Percentiles rank a stretch among this genome's conserved stretches.
Conservation (phyloP, 164 flowering plant species). For the Stephania cephalantha region DNA sequence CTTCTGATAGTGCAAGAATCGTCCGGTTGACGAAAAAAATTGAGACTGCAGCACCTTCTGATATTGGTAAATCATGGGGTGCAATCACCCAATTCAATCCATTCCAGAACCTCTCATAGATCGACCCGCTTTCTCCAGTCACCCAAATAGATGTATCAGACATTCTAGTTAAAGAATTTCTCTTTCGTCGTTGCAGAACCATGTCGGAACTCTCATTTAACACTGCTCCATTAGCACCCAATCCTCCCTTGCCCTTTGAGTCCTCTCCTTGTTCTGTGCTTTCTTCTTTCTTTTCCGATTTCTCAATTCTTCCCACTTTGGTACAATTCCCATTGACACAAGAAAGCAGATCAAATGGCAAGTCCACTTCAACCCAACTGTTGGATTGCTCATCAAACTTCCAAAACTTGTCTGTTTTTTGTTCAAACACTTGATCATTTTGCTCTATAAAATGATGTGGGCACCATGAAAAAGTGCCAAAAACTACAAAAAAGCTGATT, state of each 20-base stretch:
- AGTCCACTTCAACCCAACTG: constrained; percentile 58
- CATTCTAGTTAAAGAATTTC: constrained; percentile 61
- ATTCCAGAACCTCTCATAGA: constrained; percentile 92
- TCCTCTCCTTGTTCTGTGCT: constrained; percentile 10
- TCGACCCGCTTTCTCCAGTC: constrained; percentile 77
- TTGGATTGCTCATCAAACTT: constrained; percentile 55
- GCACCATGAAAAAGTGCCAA: constrained; percentile 33
- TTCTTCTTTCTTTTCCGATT: constrained; percentile 10
- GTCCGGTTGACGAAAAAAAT: constrained; percentile 61
- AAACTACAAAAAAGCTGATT: constrained; percentile 12
- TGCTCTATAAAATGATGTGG: constrained; percentile 26
- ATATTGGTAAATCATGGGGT: constrained; percentile 62
- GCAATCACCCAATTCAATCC: constrained; percentile 87
- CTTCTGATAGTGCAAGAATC: constrained; percentile 60
- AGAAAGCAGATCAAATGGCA: constrained; percentile 67
- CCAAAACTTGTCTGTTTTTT: constrained; percentile 63
- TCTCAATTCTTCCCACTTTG: constrained; percentile 45
- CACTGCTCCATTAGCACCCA: constrained; percentile 9
- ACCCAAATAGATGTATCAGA: constrained; percentile 72
- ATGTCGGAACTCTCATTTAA: constrained; percentile 15
- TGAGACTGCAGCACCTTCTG: constrained; percentile 50
- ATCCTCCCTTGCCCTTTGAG: constrained; percentile 11
- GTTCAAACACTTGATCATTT: constrained; percentile 33
- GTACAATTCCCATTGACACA: constrained; percentile 59
- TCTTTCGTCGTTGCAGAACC: constrained; percentile 46